phyloP scores from a whole-genome alignment of 2,329 filamentous ascomycete genomes.

The Cytospora piceae region DNA sequence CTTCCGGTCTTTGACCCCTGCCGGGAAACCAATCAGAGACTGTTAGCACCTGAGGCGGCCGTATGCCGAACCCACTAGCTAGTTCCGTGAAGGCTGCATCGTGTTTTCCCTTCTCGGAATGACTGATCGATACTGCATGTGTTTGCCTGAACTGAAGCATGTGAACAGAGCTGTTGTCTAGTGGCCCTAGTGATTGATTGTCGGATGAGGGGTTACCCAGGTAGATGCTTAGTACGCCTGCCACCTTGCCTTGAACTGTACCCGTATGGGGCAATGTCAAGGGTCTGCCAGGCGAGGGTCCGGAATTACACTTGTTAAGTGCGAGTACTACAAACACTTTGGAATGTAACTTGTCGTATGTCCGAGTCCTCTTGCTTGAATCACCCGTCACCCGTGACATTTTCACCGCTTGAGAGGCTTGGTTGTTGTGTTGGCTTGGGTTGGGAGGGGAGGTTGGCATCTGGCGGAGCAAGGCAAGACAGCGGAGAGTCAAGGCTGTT shows the following conservation, averaged over 20 bases:
- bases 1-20: conserved; percentile 12
- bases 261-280: neutral
- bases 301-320: neutral
- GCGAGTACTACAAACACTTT: neutral
- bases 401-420: neutral
- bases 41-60: neutral
- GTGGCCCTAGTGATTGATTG: neutral
- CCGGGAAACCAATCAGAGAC: conserved; percentile 11
- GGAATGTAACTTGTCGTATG: neutral
- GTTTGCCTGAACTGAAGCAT: neutral
- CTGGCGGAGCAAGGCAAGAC: neutral
- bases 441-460: neutral
- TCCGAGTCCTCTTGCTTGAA: neutral
- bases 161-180: neutral
- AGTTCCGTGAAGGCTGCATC: neutral
- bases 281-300: neutral
- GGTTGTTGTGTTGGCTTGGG: neutral
- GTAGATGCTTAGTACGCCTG: neutral
- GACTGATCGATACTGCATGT: neutral
- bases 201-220: neutral
- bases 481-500: neutral
- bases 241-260: neutral
- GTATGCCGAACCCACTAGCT: conserved; percentile 7
- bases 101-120: neutral
- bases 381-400: too few species aligned